Evolutionary conservation across 73 alveolate genomes (phyloP).

Genomic region (Paramecium primaurelia): DNA sequence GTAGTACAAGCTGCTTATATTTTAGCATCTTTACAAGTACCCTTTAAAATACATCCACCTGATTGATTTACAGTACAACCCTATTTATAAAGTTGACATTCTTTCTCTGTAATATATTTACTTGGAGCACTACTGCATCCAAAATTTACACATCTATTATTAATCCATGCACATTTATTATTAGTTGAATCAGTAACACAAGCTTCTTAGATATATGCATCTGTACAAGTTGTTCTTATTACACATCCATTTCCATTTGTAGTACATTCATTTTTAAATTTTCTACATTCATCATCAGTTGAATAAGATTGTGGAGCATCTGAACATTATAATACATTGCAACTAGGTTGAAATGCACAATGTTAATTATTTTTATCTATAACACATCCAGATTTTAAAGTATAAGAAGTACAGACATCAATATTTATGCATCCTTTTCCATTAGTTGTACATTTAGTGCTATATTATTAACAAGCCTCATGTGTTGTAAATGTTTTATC

Average conservation of each 20-base stretch:
- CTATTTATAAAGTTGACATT: not conserved
- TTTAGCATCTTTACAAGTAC: slow-evolving; percentile 31
- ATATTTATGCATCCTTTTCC: not conserved
- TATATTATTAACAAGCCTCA: not conserved
- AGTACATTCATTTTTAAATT: not conserved
- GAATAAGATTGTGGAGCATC: slow-evolving; percentile 5
- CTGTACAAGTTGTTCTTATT: not conserved
- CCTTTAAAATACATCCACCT: slow-evolving; percentile 34
- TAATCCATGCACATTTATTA: slow-evolving; percentile 27
- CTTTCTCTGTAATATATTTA: not conserved
- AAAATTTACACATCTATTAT: not conserved
- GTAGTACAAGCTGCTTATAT: slow-evolving; percentile 31
- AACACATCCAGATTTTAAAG: not conserved
- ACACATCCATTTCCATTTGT: slow-evolving; percentile 42
- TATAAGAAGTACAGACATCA: not conserved
- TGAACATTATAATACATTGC: not conserved
- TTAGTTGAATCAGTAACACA: not conserved
- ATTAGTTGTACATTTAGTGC: not conserved
- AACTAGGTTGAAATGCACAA: slow-evolving; percentile 22
- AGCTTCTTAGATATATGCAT: not conserved
- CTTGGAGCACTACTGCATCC: slow-evolving; percentile 4
- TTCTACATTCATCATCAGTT: not conserved
- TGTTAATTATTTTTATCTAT: not conserved
- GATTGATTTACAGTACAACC: slow-evolving; percentile 29
- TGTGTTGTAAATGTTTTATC: slow-evolving; percentile 20